These are phyloP conservation scores for Coccomyxa sp. DNA, from an alignment of 139 green algal species.

Conservation along the genomic window DNA sequence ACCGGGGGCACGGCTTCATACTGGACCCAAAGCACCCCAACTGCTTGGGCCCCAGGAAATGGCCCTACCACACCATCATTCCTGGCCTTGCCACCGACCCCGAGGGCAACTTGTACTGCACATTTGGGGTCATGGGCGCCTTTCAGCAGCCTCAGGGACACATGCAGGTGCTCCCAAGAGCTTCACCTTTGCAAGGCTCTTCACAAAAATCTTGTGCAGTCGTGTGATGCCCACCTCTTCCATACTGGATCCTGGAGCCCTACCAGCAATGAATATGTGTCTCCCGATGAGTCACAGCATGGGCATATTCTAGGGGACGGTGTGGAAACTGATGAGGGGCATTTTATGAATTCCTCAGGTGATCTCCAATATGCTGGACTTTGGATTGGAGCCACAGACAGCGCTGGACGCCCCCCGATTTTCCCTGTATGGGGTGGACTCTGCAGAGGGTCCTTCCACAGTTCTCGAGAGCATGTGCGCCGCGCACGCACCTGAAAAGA, in stretches of 20 bases:
- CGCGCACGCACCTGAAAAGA: not conserved
- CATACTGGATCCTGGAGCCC: too few relatives aligned
- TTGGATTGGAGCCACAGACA: slow-evolving; percentile 57
- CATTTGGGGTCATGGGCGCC: slow-evolving; percentile 50
- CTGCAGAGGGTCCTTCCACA: slow-evolving; percentile 25
- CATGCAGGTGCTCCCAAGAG: slow-evolving; percentile 31
- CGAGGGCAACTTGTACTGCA: slow-evolving; percentile 18
- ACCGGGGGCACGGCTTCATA: slow-evolving; percentile 45
- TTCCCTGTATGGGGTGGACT: slow-evolving; percentile 46
- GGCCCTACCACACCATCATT: slow-evolving; percentile 71
- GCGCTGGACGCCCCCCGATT: slow-evolving; percentile 65
- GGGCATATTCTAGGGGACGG: too few relatives aligned
- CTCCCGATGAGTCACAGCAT: too few relatives aligned
- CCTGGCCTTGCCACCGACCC: slow-evolving; percentile 42
- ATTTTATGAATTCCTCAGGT: slow-evolving; percentile 23
- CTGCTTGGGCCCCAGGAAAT: slow-evolving; percentile 46
- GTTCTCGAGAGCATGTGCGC: slow-evolving; percentile 27
- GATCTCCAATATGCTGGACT: slow-evolving; percentile 62
- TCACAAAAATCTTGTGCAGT: too few relatives aligned
- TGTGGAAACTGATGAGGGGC: too few relatives aligned
- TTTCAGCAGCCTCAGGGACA: slow-evolving; percentile 76
- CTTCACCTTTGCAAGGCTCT: not conserved
- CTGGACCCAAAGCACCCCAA: slow-evolving; percentile 49
- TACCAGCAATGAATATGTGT: too few relatives aligned
- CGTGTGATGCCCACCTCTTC: too few relatives aligned